These are phyloP conservation scores for Mesembryanthemum crystallinum DNA, from an alignment of 148 eudicot species.

Conservation along the genomic window DNA sequence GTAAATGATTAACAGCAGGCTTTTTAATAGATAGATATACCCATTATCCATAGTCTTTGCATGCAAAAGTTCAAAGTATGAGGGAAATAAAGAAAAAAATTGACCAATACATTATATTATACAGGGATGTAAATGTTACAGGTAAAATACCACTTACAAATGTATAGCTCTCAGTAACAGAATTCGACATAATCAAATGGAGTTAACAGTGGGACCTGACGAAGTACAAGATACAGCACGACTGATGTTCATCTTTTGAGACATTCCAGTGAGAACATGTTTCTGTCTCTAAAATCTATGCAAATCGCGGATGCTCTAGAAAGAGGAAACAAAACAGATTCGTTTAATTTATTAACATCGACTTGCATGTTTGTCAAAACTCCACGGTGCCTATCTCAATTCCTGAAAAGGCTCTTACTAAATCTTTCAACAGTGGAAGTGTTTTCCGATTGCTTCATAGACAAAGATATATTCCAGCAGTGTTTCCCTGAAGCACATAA, in stretches of 20 bases:
- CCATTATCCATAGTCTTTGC: too few species aligned
- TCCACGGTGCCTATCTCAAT: slow-evolving; percentile 3
- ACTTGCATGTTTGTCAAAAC: neutral
- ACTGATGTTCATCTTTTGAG: slow-evolving; percentile 6
- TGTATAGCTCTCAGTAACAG: too few species aligned
- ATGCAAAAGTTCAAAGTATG: too few species aligned
- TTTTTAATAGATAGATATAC: too few species aligned
- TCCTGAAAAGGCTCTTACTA: neutral
- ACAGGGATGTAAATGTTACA: neutral
- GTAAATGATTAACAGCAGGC: too few species aligned
- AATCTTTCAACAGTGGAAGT: neutral
- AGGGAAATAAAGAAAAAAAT: neutral
- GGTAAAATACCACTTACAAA: too few species aligned
- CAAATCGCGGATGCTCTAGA: slow-evolving; percentile 6
- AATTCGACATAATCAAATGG: neutral
- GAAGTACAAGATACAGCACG: neutral
- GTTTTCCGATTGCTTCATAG: neutral
- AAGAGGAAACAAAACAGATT: slow-evolving; percentile 5
- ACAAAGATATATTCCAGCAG: too few species aligned
- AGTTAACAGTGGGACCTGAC: neutral
- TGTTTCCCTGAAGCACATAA: too few species aligned
- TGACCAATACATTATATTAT: neutral
- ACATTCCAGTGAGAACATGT: slow-evolving; percentile 2
- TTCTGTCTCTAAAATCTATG: slow-evolving; percentile 10
- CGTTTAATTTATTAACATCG: slow-evolving; percentile 5